Evolutionary conservation across 352 stramenopile species (phyloP).

Genomic region (Phytophthora megakarya): DNA sequence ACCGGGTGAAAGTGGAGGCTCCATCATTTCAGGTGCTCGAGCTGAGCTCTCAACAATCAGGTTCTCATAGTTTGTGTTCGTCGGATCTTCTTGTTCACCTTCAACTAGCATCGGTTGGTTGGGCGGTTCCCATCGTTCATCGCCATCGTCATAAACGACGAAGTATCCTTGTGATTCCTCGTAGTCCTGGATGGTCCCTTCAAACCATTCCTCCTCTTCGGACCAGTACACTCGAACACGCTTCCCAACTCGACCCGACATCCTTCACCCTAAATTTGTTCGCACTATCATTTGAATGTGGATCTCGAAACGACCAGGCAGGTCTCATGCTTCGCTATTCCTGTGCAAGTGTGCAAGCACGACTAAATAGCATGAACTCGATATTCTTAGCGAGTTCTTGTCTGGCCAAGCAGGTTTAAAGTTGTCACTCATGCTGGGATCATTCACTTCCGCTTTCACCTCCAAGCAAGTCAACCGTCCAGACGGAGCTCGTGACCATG

Average conservation of each 20-base stretch:
- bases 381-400: constrained; percentile 41
- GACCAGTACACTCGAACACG: constrained; percentile 76
- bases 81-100: constrained; percentile 26
- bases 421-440: background rate
- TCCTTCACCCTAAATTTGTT: constrained; percentile 25
- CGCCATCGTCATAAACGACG: constrained; percentile 82
- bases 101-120: constrained; percentile 48
- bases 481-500: constrained; percentile 37
- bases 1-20: constrained; percentile 48
- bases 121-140: constrained; percentile 72
- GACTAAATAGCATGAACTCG: constrained; percentile 12
- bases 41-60: background rate
- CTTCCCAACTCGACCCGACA: constrained; percentile 46
- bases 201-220: constrained; percentile 80
- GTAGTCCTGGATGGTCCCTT: constrained; percentile 49
- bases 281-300: background rate
- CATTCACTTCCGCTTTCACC: constrained; percentile 40
- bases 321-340: constrained; percentile 20
- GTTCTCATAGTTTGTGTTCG: constrained; percentile 14
- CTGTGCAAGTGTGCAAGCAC: constrained; percentile 5
- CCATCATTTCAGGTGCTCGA: constrained; percentile 38
- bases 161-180: constrained; percentile 55
- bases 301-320: constrained; percentile 29
- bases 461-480: constrained; percentile 22
- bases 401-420: constrained; percentile 7